Evolutionary conservation across 2,329 filamentous ascomycete genomes (phyloP).

Genomic region (Penicillium sp.): DNA sequence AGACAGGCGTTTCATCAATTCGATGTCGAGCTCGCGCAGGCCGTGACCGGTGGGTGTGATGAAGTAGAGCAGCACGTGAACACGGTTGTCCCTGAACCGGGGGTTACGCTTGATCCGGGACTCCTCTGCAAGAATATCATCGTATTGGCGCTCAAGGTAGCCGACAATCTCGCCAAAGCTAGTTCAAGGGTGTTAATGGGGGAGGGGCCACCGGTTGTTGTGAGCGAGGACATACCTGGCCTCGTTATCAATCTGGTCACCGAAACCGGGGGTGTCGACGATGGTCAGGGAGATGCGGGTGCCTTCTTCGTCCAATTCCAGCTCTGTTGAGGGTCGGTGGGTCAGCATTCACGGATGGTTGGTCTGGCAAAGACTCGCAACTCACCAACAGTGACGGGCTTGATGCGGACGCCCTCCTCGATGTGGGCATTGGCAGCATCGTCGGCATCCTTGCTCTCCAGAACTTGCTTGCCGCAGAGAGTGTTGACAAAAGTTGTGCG

Average conservation of each 20-base stretch:
- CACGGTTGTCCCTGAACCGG: conserved; percentile 97
- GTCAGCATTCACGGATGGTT: conserved; percentile 27
- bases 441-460: conserved; percentile 86
- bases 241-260: conserved; percentile 99
- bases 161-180: conserved; percentile 97
- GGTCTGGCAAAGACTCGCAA: conserved; percentile 17
- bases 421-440: conserved; percentile 82
- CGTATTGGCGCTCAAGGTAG: conserved; percentile 98
- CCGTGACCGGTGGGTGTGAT: conserved; percentile 97
- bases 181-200: conserved; percentile 25
- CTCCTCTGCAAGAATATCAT: conserved; percentile 98
- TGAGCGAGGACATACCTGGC: conserved; percentile 62
- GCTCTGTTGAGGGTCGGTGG: conserved; percentile 52
- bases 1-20: conserved; percentile 98
- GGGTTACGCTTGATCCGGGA: conserved; percentile 99
- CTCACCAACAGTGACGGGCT: conserved; percentile 94
- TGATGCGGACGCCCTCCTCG: conserved; percentile 97
- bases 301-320: conserved; percentile 96
- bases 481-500: conserved; percentile 99
- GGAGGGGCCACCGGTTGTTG: neutral
- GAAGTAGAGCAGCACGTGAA: conserved; percentile 97
- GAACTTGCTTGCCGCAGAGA: conserved; percentile 89
- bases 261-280: conserved; percentile 96
- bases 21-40: conserved; percentile 96
- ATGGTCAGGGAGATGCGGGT: conserved; percentile 97